Evolutionary conservation across 805 yeast species (phyloP).

Genomic region (Teunomyces gatunensis): DNA sequence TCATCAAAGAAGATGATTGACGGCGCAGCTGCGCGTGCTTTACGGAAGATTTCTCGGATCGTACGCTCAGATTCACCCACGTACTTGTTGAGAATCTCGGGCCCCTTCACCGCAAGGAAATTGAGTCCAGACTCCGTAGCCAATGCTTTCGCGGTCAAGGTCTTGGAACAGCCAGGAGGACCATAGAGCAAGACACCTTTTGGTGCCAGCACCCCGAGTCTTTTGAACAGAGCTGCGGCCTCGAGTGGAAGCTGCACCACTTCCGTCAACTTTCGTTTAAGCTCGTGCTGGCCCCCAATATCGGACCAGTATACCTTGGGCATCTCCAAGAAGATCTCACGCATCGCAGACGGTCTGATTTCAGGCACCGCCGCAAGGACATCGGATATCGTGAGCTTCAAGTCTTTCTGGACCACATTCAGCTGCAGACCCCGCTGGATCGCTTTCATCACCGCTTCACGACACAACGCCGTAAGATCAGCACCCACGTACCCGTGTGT

Average conservation of each 20-base stretch:
- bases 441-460: conserved; percentile 86
- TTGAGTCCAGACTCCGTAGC: conserved; percentile 95
- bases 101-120: conserved; percentile 94
- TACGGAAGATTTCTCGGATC: conserved; percentile 87
- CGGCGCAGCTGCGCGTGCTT: conserved; percentile 94
- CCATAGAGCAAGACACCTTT: conserved; percentile 92
- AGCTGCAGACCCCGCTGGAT: conserved; percentile 58
- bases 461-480: conserved; percentile 79
- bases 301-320: conserved; percentile 93
- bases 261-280: conserved; percentile 79
- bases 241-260: conserved; percentile 90
- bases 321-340: conserved; percentile 90
- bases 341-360: conserved; percentile 95
- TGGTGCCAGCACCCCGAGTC: conserved; percentile 85
- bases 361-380: conserved; percentile 71
- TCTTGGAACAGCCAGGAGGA: conserved; percentile 98
- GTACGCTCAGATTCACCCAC: conserved; percentile 96
- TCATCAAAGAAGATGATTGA: conserved; percentile 95
- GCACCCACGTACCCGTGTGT: conserved; percentile 99
- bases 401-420: conserved; percentile 23
- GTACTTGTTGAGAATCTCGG: conserved; percentile 90
- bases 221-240: conserved; percentile 71
- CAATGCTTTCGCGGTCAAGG: conserved; percentile 89
- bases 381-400: conserved; percentile 54
- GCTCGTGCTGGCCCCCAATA: conserved; percentile 89